A percentile compares a stretch with the other conserved stretches of the same genome.
Conservation (phyloP, 2,329 filamentous ascomycete genomes). For the Scolecobasidium constrictum region DNA sequence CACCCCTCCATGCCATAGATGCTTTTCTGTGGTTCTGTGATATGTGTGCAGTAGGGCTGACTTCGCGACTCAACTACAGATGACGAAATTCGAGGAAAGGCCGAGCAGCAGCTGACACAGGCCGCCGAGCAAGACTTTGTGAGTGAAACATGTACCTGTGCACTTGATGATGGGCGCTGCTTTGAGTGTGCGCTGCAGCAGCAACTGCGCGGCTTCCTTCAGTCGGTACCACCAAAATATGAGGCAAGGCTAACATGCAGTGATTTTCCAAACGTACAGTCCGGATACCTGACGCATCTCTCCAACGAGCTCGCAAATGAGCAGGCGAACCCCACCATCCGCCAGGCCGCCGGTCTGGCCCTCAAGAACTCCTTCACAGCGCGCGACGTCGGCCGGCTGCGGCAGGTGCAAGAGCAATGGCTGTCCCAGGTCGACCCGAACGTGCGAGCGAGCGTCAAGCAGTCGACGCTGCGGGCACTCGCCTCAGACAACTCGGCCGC, state of each 20-base stretch:
- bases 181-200: too few relatives aligned
- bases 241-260: too few relatives aligned
- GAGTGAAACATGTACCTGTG: too few relatives aligned
- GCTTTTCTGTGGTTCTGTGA: too few relatives aligned
- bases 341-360: slow-evolving; percentile 88
- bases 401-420: slow-evolving; percentile 91
- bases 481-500: slow-evolving; percentile 69
- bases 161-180: too few relatives aligned
- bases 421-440: slow-evolving; percentile 67
- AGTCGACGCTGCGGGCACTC: slow-evolving; percentile 79
- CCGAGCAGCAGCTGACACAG: slow-evolving; percentile 87
- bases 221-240: too few relatives aligned
- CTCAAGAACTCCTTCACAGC: slow-evolving; percentile 97
- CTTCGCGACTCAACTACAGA: slow-evolving; percentile 44
- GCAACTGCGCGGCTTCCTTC: too few relatives aligned
- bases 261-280: too few relatives aligned
- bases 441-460: slow-evolving; percentile 81
- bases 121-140: slow-evolving; percentile 95
- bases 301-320: slow-evolving; percentile 93
- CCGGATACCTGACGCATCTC: slow-evolving; percentile 84
- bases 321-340: slow-evolving; percentile 67
- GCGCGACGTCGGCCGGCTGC: slow-evolving; percentile 76
- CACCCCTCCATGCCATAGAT: slow-evolving; percentile 11
- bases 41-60: slow-evolving; percentile 23
- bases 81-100: slow-evolving; percentile 76